Percentiles rank a stretch among this genome's conserved stretches.
Evolutionary conservation across 371 early-diverging fungal species (phyloP).

Genomic region (Syncephalastrum racemosum): DNA sequence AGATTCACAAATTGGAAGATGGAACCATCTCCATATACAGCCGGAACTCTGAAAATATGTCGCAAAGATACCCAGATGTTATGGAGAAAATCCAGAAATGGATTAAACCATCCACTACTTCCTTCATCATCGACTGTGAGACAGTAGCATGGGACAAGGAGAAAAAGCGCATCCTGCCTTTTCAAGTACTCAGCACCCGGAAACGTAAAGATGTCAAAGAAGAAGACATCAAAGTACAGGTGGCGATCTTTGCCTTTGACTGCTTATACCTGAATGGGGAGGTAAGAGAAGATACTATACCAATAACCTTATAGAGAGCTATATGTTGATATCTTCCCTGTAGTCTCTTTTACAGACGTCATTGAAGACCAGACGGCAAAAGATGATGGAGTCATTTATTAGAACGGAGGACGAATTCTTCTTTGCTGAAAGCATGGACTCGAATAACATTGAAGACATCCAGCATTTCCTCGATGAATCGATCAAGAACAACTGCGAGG

Average conservation of each 20-base stretch:
- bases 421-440: conserved; percentile 87
- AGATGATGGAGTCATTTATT: conserved; percentile 74
- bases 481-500: conserved; percentile 94
- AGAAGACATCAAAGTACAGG: conserved; percentile 90
- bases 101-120: conserved; percentile 59
- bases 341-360: conserved; percentile 80
- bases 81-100: conserved; percentile 67
- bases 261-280: conserved; percentile 93
- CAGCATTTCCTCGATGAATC: conserved; percentile 93
- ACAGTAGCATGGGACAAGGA: conserved; percentile 98
- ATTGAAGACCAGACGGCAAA: conserved; percentile 78
- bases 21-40: conserved; percentile 88
- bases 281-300: conserved; percentile 38
- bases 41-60: conserved; percentile 97
- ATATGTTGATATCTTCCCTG: neutral
- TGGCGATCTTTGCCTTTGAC: conserved; percentile 99
- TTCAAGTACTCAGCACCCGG: conserved; percentile 98
- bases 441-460: conserved; percentile 90
- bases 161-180: conserved; percentile 90
- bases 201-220: conserved; percentile 95
- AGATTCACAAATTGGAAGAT: conserved; percentile 81
- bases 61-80: conserved; percentile 95
- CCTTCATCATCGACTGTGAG: conserved; percentile 99
- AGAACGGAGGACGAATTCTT: conserved; percentile 87
- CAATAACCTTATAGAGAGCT: neutral